Conservation (phyloP, 164 flowering plant genomes). For the Magnolia officinalis region DNA sequence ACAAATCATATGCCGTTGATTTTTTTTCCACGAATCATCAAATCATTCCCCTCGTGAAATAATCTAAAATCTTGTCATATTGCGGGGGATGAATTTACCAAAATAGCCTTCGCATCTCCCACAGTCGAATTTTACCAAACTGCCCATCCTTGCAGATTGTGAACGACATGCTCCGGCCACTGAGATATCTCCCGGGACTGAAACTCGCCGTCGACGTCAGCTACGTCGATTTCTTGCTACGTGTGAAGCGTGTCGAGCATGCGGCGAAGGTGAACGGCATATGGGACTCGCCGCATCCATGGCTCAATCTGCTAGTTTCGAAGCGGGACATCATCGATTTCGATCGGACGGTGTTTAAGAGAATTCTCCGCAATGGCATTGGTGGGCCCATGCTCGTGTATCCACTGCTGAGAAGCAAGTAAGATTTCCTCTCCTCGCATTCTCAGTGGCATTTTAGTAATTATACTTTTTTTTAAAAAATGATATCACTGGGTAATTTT, state of each 20-base stretch:
- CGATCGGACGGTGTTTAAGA: constrained; percentile 59
- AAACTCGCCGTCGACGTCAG: constrained; percentile 51
- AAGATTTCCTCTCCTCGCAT: constrained; percentile 13
- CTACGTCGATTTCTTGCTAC: constrained; percentile 59
- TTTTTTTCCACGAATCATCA: background rate
- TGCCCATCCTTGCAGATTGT: constrained; percentile 35
- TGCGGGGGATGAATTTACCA: background rate
- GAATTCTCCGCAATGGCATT: constrained; percentile 53
- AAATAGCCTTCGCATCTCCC: background rate
- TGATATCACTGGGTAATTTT: background rate
- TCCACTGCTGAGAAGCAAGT: constrained; percentile 74
- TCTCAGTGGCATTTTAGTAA: background rate
- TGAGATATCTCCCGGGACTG: constrained; percentile 39
- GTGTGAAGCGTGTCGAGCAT: constrained; percentile 60
- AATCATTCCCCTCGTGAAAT: constrained; percentile 5
- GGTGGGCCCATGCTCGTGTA: constrained; percentile 91
- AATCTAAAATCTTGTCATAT: background rate
- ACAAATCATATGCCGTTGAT: constrained; percentile 2
- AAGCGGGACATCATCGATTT: constrained; percentile 50
- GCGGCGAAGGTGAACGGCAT: constrained; percentile 55
- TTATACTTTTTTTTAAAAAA: background rate
- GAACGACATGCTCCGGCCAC: constrained; percentile 36
- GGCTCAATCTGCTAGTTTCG: constrained; percentile 77
- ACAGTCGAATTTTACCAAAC: background rate
- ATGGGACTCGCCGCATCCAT: constrained; percentile 91